Percentiles rank a stretch among this genome's conserved stretches.
phyloP scores from a whole-genome alignment of 352 stramenopile species.

The Pilasporangium apinafurcum region DNA sequence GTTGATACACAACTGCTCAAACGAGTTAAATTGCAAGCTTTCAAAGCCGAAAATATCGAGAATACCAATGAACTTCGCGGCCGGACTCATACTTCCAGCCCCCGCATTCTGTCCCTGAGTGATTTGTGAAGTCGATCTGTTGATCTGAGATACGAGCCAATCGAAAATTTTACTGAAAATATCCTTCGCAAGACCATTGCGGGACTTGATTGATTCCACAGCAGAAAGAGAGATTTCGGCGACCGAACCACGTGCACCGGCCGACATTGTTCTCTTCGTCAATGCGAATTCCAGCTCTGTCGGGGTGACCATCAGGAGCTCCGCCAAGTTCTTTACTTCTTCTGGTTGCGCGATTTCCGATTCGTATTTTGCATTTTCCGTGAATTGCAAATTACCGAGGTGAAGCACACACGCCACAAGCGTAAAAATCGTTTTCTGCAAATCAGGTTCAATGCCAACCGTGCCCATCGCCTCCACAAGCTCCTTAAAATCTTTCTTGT shows the following conservation, averaged over 20 bases:
- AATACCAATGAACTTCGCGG: constrained; percentile 90
- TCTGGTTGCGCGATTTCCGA: constrained; percentile 56
- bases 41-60: constrained; percentile 98
- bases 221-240: constrained; percentile 79
- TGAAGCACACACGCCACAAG: constrained; percentile 97
- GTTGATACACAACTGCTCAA: constrained; percentile 96
- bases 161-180: constrained; percentile 96
- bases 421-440: constrained; percentile 92
- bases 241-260: constrained; percentile 76
- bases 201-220: constrained; percentile 77
- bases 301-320: constrained; percentile 83
- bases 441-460: constrained; percentile 84
- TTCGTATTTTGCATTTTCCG: constrained; percentile 82
- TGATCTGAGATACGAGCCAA: constrained; percentile 94
- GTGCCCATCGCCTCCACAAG: constrained; percentile 90
- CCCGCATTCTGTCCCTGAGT: constrained; percentile 10
- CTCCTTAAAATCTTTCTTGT: constrained; percentile 93
- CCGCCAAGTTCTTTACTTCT: constrained; percentile 66
- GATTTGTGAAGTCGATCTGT: constrained; percentile 83
- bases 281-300: constrained; percentile 85
- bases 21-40: constrained; percentile 90
- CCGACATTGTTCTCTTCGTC: constrained; percentile 85
- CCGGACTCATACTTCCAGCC: constrained; percentile 8
- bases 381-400: constrained; percentile 95
- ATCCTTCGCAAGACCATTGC: constrained; percentile 95